A percentile compares a stretch with the other conserved stretches of the same genome.
phyloP scores from a whole-genome alignment of 768 basidiomycete species.

The Lentinula lateritia region DNA sequence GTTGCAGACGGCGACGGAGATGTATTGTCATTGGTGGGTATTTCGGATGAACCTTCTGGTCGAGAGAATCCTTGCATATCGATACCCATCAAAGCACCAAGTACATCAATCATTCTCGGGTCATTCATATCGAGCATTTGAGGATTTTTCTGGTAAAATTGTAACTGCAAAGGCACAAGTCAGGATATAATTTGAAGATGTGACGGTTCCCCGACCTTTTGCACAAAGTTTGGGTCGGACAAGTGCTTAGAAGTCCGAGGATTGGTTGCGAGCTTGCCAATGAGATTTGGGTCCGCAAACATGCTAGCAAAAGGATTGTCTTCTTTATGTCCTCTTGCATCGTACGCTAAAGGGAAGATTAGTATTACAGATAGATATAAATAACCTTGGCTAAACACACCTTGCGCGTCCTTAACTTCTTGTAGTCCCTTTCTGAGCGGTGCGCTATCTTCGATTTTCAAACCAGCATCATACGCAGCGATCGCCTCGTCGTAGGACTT shows the following conservation, averaged over 20 bases:
- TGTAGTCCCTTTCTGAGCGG: slow-evolving; percentile 82
- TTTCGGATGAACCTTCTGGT: slow-evolving; percentile 78
- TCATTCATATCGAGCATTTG: slow-evolving; percentile 64
- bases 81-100: slow-evolving; percentile 90
- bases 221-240: slow-evolving; percentile 76
- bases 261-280: slow-evolving; percentile 81
- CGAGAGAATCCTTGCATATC: slow-evolving; percentile 85
- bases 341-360: slow-evolving; percentile 21
- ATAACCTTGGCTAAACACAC: slow-evolving; percentile 29
- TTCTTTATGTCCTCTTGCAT: slow-evolving; percentile 31
- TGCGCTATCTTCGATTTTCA: slow-evolving; percentile 78
- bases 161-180: slow-evolving; percentile 36
- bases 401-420: slow-evolving; percentile 83
- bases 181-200: slow-evolving; percentile 6
- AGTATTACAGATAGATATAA: background rate
- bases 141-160: slow-evolving; percentile 66
- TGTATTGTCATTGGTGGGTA: slow-evolving; percentile 31
- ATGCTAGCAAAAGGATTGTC: slow-evolving; percentile 62
- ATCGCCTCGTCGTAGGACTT: slow-evolving; percentile 79
- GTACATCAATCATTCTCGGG: slow-evolving; percentile 89
- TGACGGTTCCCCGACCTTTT: slow-evolving; percentile 38
- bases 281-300: slow-evolving; percentile 79
- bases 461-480: slow-evolving; percentile 73
- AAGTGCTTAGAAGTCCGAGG: slow-evolving; percentile 83
- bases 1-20: slow-evolving; percentile 32